Percentiles rank a stretch among this genome's conserved stretches.
phyloP scores from a whole-genome alignment of 1,284 basidiomycete species.

The Ustilago loliicola region DNA sequence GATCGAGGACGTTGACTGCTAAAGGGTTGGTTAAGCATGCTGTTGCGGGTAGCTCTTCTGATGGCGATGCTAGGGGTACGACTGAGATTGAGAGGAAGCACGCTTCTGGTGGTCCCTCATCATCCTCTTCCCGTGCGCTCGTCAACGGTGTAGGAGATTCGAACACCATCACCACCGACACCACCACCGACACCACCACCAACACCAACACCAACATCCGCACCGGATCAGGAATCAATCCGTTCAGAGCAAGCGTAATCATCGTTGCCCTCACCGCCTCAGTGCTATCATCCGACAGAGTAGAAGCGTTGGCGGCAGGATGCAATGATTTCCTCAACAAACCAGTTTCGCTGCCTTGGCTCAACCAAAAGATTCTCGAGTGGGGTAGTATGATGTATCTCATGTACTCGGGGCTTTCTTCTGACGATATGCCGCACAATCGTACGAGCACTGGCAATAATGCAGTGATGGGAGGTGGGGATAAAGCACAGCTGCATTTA shows the following conservation, averaged over 20 bases:
- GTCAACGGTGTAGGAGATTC: slow-evolving; percentile 14
- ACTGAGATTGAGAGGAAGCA: background rate
- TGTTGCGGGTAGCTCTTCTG: slow-evolving; percentile 2
- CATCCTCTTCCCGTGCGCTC: background rate
- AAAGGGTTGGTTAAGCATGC: slow-evolving; percentile 33
- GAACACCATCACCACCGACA: background rate
- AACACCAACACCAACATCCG: background rate
- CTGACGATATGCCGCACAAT: slow-evolving; percentile 38
- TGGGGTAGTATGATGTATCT: slow-evolving; percentile 79
- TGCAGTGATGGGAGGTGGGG: background rate
- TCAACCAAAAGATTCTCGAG: slow-evolving; percentile 98
- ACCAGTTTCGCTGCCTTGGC: slow-evolving; percentile 92
- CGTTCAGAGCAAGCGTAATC: slow-evolving; percentile 92
- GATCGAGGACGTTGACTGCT: slow-evolving; percentile 24
- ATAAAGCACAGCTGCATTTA: slow-evolving; percentile 45
- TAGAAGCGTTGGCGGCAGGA: slow-evolving; percentile 93
- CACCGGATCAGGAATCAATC: too few relatives aligned
- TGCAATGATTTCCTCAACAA: slow-evolving; percentile 99
- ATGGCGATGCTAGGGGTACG: slow-evolving; percentile 8
- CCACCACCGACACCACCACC: background rate
- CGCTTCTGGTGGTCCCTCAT: background rate
- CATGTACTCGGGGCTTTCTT: slow-evolving; percentile 58
- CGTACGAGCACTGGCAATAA: background rate
- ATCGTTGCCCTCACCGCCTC: slow-evolving; percentile 98
- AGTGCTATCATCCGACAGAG: slow-evolving; percentile 89